phyloP scores from a whole-genome alignment of 768 basidiomycete genomes.

The Boletus bicolor region DNA sequence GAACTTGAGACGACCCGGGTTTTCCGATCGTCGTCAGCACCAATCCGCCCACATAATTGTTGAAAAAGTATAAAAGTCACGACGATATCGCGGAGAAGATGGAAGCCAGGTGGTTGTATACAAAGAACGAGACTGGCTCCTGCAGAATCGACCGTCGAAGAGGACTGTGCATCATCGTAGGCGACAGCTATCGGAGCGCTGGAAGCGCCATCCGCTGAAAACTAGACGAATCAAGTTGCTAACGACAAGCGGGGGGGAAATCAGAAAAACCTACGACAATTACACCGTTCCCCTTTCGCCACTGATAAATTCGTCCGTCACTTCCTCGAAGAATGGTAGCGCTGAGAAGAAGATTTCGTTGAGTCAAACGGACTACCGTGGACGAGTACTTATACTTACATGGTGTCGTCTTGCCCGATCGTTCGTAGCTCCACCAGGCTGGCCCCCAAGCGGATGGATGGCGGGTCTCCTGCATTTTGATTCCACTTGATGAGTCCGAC shows the following conservation, averaged over 20 bases:
- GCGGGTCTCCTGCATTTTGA: neutral
- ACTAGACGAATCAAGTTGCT: neutral
- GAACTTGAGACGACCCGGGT: neutral
- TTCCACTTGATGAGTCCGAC: conserved; percentile 21
- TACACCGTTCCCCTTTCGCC: neutral
- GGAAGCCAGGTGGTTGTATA: conserved; percentile 19
- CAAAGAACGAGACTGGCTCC: neutral
- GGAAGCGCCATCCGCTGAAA: neutral
- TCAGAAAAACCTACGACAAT: neutral
- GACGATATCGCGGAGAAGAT: conserved; percentile 17
- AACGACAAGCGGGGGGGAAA: too few species aligned
- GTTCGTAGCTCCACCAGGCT: conserved; percentile 2
- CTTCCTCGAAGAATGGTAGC: conserved; percentile 5
- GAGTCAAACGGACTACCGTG: neutral
- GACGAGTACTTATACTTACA: neutral
- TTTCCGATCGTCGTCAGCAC: neutral
- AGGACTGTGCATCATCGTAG: neutral
- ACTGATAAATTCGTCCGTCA: conserved; percentile 12
- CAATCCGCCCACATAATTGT: neutral
- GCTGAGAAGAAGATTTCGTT: neutral
- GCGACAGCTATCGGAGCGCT: conserved; percentile 11
- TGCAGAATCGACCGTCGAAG: neutral
- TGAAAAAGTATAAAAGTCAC: conserved; percentile 17
- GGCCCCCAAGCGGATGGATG: neutral
- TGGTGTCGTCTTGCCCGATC: neutral